A percentile compares a stretch with the other conserved stretches of the same genome.
Conservation (phyloP, 495 filamentous ascomycete species). For the Gamarada debralockiae region DNA sequence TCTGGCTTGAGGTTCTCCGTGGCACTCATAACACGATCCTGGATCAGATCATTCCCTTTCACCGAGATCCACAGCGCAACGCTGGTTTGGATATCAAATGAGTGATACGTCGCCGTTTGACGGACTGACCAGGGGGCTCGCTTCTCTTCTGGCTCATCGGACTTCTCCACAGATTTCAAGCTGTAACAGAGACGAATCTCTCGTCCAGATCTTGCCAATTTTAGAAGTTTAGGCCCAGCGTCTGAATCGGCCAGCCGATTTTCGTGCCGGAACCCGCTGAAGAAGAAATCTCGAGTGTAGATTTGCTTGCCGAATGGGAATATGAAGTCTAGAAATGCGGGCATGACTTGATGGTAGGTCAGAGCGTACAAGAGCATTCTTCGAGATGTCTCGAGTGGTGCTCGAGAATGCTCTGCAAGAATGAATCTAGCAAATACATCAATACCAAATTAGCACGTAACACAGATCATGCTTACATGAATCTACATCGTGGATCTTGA, state of each 20-base stretch:
- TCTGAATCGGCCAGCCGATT: conserved; percentile 20
- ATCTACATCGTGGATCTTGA: conserved; percentile 21
- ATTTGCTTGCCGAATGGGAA: conserved; percentile 38
- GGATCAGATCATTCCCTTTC: conserved; percentile 36
- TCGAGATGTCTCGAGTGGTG: conserved; percentile 25
- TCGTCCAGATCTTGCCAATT: conserved; percentile 35
- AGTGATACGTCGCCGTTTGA: conserved; percentile 37
- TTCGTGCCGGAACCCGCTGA: conserved; percentile 9
- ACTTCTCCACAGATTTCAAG: conserved; percentile 37
- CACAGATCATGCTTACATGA: conserved; percentile 7
- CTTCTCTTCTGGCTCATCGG: conserved; percentile 11
- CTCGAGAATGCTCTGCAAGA: conserved; percentile 27
- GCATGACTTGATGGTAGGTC: conserved; percentile 41
- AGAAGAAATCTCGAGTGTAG: conserved; percentile 28
- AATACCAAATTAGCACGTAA: not conserved
- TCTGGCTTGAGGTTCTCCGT: not conserved
- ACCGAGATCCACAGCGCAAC: conserved; percentile 34
- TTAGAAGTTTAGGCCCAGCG: conserved; percentile 22
- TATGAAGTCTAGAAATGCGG: conserved; percentile 38
- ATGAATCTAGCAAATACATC: conserved; percentile 27
- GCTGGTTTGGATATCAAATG: conserved; percentile 37
- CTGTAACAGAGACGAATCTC: conserved; percentile 41
- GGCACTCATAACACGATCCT: conserved; percentile 16
- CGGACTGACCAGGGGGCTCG: conserved; percentile 40
- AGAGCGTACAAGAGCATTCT: conserved; percentile 32